Percentiles rank a stretch among this genome's conserved stretches.
These are phyloP conservation scores for Moesziomyces antarcticus DNA, from an alignment of 1,284 basidiomycete genomes.

Conservation along the genomic window DNA sequence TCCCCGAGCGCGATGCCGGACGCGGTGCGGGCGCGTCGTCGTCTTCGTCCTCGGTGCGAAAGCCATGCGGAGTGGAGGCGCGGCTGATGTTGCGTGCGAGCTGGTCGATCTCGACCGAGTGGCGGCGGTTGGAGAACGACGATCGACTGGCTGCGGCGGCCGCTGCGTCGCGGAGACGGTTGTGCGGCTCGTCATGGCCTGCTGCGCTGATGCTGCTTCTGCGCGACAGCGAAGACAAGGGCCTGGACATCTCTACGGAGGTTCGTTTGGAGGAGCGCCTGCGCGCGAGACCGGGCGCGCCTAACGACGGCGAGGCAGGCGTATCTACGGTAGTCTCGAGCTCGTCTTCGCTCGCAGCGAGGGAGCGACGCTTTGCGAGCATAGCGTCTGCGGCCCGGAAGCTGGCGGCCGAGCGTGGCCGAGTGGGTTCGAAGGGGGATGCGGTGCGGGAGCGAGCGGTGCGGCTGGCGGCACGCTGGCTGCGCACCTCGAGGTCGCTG, in stretches of 20 bases:
- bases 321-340: constrained; percentile 20
- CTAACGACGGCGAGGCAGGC: background rate
- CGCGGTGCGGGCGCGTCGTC: constrained; percentile 3
- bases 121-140: constrained; percentile 21
- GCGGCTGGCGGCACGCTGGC: constrained; percentile 12
- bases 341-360: background rate
- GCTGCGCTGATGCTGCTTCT: constrained; percentile 24
- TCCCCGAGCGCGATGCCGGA: constrained; percentile 12
- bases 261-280: constrained; percentile 14
- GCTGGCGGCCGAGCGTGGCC: constrained; percentile 5
- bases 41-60: constrained; percentile 22
- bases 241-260: constrained; percentile 20
- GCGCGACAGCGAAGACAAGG: constrained; percentile 17
- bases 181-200: constrained; percentile 13
- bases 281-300: background rate
- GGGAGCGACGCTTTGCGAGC: constrained; percentile 2
- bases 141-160: constrained; percentile 29
- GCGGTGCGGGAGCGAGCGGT: constrained; percentile 16
- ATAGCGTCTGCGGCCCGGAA: constrained; percentile 1
- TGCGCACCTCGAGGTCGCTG: constrained; percentile 22
- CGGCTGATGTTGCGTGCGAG: constrained; percentile 28
- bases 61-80: constrained; percentile 31
- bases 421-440: constrained; percentile 12
- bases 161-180: constrained; percentile 34
- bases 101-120: constrained; percentile 32